These are phyloP conservation scores for Zasmidium citrigriseum DNA, from an alignment of 2,329 filamentous ascomycete genomes.

Conservation along the genomic window DNA sequence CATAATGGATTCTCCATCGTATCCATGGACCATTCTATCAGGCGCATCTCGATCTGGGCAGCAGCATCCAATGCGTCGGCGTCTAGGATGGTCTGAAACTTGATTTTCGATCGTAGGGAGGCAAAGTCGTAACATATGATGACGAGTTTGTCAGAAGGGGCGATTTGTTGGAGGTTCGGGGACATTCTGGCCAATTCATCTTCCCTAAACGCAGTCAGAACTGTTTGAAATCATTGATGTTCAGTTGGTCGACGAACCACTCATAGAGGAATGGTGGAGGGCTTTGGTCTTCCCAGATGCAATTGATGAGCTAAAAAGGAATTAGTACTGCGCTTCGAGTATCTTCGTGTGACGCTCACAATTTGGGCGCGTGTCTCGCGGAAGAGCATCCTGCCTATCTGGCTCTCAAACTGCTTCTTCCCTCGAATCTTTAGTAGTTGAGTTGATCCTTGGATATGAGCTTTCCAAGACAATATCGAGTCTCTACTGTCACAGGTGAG, in stretches of 20 bases:
- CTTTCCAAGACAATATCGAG: conserved; percentile 40
- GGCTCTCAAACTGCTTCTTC: conserved; percentile 30
- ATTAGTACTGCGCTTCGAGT: background rate
- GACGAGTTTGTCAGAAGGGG: conserved; percentile 27
- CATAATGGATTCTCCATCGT: conserved; percentile 22
- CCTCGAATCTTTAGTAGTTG: conserved; percentile 38
- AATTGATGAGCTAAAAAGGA: conserved; percentile 22
- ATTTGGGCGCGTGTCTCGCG: conserved; percentile 32
- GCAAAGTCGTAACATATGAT: conserved; percentile 30
- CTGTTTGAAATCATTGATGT: background rate
- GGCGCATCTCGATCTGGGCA: conserved; percentile 27
- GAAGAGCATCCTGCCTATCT: conserved; percentile 29
- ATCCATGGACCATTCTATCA: conserved; percentile 32
- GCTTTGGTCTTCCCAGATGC: conserved; percentile 33
- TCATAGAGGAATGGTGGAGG: conserved; percentile 31
- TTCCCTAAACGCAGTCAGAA: conserved; percentile 10
- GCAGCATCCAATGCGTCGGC: conserved; percentile 23
- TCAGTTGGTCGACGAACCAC: conserved; percentile 10
- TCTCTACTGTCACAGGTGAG: conserved; percentile 33
- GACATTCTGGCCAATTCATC: conserved; percentile 22
- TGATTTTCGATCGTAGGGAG: conserved; percentile 22
- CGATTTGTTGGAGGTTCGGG: conserved; percentile 9
- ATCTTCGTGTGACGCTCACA: conserved; percentile 1
- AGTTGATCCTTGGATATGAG: conserved; percentile 39
- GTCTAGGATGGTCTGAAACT: conserved; percentile 18